phyloP scores from a whole-genome alignment of 495 filamentous ascomycete genomes.

The Cercophora sp. region DNA sequence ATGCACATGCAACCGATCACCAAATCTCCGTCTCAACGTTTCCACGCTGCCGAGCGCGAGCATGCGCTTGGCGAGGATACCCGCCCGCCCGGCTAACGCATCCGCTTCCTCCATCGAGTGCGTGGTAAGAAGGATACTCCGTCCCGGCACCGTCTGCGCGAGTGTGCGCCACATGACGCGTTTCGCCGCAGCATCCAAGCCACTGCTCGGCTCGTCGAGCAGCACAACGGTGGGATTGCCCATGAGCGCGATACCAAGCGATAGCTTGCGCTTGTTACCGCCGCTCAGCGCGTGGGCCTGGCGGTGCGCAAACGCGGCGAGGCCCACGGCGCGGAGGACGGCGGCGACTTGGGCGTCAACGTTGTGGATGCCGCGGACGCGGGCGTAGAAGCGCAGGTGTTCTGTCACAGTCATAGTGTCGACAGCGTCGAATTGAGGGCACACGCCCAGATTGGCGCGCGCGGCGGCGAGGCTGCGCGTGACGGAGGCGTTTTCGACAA shows the following conservation, averaged over 20 bases:
- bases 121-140: slow-evolving; percentile 68
- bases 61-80: slow-evolving; percentile 69
- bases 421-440: slow-evolving; percentile 66
- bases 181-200: slow-evolving; percentile 71
- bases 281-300: slow-evolving; percentile 66
- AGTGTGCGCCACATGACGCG: slow-evolving; percentile 73
- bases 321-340: slow-evolving; percentile 56
- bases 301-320: slow-evolving; percentile 53
- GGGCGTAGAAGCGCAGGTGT: slow-evolving; percentile 71
- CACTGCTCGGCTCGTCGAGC: slow-evolving; percentile 66
- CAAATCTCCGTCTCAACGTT: slow-evolving; percentile 54
- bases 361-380: slow-evolving; percentile 60
- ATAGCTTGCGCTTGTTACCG: slow-evolving; percentile 71
- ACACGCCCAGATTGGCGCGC: slow-evolving; percentile 70
- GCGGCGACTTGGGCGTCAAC: slow-evolving; percentile 59
- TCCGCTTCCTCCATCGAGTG: slow-evolving; percentile 81
- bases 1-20: slow-evolving; percentile 62
- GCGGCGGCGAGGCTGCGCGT: slow-evolving; percentile 60
- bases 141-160: slow-evolving; percentile 50
- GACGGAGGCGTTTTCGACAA: slow-evolving; percentile 69
- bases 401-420: slow-evolving; percentile 70
- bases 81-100: slow-evolving; percentile 64
- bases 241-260: slow-evolving; percentile 68
- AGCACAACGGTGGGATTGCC: slow-evolving; percentile 69
- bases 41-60: slow-evolving; percentile 64